A percentile compares a stretch with the other conserved stretches of the same genome.
phyloP scores from a whole-genome alignment of 352 stramenopile genomes.

The Pelagophyceae sp. region DNA sequence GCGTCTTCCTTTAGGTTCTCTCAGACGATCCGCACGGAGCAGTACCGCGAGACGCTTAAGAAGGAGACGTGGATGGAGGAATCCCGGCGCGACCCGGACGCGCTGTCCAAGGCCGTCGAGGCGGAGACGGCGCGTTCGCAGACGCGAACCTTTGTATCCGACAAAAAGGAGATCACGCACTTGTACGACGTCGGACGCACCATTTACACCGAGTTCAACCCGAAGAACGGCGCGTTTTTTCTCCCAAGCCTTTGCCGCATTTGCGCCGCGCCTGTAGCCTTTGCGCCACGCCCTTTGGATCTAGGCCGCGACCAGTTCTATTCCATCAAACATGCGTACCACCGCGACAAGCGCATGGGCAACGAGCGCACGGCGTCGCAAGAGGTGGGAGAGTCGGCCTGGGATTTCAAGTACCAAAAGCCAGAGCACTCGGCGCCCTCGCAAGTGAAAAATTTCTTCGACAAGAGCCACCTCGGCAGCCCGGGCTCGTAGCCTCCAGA shows the following conservation, averaged over 20 bases:
- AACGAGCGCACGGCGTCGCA: background rate
- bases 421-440: background rate
- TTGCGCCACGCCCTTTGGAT: too few species aligned
- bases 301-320: slow-evolving; percentile 42
- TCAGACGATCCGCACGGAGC: slow-evolving; percentile 70
- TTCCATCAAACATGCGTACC: slow-evolving; percentile 5
- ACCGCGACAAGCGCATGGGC: background rate
- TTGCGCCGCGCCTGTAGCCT: too few species aligned
- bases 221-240: too few species aligned
- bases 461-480: background rate
- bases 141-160: background rate
- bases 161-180: background rate
- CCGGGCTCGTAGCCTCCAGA: too few species aligned
- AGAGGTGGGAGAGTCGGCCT: background rate
- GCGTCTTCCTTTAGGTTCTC: too few species aligned
- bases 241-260: too few species aligned
- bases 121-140: too few species aligned
- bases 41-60: slow-evolving; percentile 65
- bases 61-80: slow-evolving; percentile 56
- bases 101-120: too few species aligned
- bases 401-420: background rate
- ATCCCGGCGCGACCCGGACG: slow-evolving; percentile 31
- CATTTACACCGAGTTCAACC: slow-evolving; percentile 28
- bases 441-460: background rate
- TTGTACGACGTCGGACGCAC: slow-evolving; percentile 42